Conservation (phyloP, 768 basidiomycete genomes). For the Podaxis sp. region DNA sequence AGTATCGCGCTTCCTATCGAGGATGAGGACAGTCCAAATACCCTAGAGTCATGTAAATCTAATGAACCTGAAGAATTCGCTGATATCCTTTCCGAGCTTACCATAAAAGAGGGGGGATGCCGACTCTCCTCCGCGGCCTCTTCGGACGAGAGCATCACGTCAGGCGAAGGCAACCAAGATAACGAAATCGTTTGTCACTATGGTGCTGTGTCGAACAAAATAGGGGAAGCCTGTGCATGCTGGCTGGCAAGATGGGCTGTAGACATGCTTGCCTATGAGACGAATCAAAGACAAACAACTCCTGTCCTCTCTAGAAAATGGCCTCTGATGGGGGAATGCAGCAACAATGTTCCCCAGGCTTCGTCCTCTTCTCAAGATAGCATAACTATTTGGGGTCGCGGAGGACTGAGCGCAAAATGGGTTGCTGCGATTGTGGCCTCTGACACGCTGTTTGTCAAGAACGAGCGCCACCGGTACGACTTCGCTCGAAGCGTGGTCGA, state of each 20-base stretch:
- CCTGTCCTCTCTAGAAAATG: conserved; percentile 19
- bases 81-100: conserved; percentile 9
- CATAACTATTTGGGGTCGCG: conserved; percentile 70
- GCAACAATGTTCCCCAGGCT: neutral
- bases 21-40: conserved; percentile 25
- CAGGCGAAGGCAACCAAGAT: conserved; percentile 17
- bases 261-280: conserved; percentile 73
- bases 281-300: conserved; percentile 27
- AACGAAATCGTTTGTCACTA: conserved; percentile 59
- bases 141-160: conserved; percentile 16
- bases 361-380: conserved; percentile 16
- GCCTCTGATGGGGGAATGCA: conserved; percentile 15
- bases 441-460: conserved; percentile 76
- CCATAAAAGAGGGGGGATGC: conserved; percentile 9
- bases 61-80: conserved; percentile 18
- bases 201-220: conserved; percentile 87
- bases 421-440: conserved; percentile 70
- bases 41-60: conserved; percentile 8
- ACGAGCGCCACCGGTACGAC: conserved; percentile 78
- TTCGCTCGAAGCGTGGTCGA: conserved; percentile 77
- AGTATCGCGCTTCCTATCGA: conserved; percentile 51
- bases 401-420: conserved; percentile 74
- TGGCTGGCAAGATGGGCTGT: conserved; percentile 87
- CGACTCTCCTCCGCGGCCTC: conserved; percentile 10
- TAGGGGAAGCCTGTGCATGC: conserved; percentile 85